Conservation (phyloP, 2,329 filamentous ascomycete genomes). For the Emmonsiellopsis sp. region DNA sequence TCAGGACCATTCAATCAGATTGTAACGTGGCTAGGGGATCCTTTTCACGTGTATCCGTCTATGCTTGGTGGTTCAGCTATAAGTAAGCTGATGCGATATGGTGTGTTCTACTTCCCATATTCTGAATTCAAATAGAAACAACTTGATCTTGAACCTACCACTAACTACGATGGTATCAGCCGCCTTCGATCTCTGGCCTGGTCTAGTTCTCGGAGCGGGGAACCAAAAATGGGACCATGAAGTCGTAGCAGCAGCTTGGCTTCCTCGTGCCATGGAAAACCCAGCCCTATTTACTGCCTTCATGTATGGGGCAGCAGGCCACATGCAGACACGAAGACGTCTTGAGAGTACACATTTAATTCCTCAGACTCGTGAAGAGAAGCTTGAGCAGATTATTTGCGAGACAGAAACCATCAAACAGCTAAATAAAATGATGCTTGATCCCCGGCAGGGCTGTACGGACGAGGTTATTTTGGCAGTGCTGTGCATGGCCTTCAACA, state of each 20-base stretch:
- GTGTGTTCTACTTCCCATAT: conserved; percentile 3
- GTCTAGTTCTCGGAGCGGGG: conserved; percentile 9
- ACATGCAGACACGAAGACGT: conserved; percentile 13
- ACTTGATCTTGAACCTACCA: background rate
- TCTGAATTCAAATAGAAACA: background rate
- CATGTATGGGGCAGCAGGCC: conserved; percentile 13
- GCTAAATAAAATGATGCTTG: conserved; percentile 18
- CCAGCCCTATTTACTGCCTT: conserved; percentile 13
- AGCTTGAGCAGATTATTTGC: conserved; percentile 13
- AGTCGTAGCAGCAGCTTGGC: conserved; percentile 10
- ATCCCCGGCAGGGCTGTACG: conserved; percentile 13
- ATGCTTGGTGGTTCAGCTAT: conserved; percentile 11
- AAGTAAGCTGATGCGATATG: conserved; percentile 14
- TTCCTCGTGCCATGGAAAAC: conserved; percentile 11
- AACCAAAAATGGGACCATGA: conserved; percentile 10
- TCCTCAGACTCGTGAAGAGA: conserved; percentile 13
- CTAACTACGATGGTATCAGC: conserved; percentile 3
- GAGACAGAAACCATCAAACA: conserved; percentile 19
- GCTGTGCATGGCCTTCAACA: conserved; percentile 20
- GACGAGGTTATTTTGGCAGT: conserved; percentile 21
- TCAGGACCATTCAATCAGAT: conserved; percentile 11
- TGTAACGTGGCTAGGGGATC: conserved; percentile 8
- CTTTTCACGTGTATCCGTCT: conserved; percentile 8
- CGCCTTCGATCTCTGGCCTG: conserved; percentile 14
- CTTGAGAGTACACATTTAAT: conserved; percentile 7